Base-by-base conservation (phyloP, 139 green algal species). In the Chlamydomonas incerta region DNA sequence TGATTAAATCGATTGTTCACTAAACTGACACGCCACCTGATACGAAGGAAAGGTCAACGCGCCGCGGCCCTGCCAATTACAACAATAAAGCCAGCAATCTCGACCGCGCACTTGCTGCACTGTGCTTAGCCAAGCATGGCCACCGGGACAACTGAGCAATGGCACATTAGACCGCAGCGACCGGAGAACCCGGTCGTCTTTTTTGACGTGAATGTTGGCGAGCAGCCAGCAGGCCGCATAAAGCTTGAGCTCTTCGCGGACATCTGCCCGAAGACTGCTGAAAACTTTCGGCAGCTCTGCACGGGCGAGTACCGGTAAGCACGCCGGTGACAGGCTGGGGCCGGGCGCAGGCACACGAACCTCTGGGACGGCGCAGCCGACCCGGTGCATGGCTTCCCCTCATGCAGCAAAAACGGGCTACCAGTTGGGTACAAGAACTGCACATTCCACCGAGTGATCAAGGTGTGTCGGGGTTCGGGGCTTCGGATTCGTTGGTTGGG, bases 371-470 rank as follows among this genome's bases (percentile, higher is more conserved):
- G n/a, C 55, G 50, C 67, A 55, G 0, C 17, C 21, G 11, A 34
- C 34, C 20, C 33, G 17, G 14, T 26, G n/a, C n/a, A 71, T 74
- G 26, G 3, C 35, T 33, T 37, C 34, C 31, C 23, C 8, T 35
- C 20, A 0, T 26, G 86, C 92, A 98, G 96, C 89, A 96, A 96
- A 34, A 94, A 96, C 46, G 91, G 91, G 41, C 65, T 95, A 21
- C 95, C 97, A 5, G 67, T 94, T 5, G 97, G 97, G 10, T 98
- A 98, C 90, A 97, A 97, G 77, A 86, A 93, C 63, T 96, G 92
- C 77, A 69, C 85, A 8, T 99, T 99, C 86, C 97, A 99, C 84
- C 87, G 97, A n/a, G 89, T 99, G 15, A 99, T 99, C 91, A 98
- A 98, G 77, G 77, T 83, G 60, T 0, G 60, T 47, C 15, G 31